phyloP scores from a whole-genome alignment of 2,329 filamentous ascomycete species.

The Trichophyton equinum region DNA sequence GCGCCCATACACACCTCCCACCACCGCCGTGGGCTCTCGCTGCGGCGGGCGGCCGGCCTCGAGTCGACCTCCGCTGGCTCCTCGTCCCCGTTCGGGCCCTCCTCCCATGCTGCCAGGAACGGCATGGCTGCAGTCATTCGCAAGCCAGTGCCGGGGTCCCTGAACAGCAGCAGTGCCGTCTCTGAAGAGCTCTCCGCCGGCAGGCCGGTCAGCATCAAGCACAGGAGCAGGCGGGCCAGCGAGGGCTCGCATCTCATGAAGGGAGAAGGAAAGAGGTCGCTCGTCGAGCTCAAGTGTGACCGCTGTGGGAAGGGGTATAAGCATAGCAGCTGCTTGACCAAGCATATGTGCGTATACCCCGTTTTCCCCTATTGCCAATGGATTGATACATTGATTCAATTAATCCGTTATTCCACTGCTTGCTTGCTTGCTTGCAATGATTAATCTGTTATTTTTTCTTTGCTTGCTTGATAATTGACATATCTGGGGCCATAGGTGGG shows the following conservation, averaged over 20 bases:
- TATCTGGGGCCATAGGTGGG: constrained; percentile 59
- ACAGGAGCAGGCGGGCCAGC: constrained; percentile 55
- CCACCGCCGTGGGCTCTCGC: constrained; percentile 41
- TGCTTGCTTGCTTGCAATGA: not conserved
- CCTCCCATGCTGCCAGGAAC: constrained; percentile 25
- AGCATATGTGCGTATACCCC: constrained; percentile 86
- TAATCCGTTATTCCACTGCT: constrained; percentile 9
- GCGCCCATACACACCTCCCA: constrained; percentile 43
- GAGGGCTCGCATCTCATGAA: constrained; percentile 76
- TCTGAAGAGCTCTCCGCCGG: constrained; percentile 32
- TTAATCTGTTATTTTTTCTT: not conserved
- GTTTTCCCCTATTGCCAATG: constrained; percentile 24
- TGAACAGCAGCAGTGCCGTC: constrained; percentile 30
- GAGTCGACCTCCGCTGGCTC: constrained; percentile 49
- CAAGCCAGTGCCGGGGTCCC: constrained; percentile 26
- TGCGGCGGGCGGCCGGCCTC: constrained; percentile 37
- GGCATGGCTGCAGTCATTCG: constrained; percentile 19
- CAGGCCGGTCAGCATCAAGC: constrained; percentile 38
- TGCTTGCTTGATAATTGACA: constrained; percentile 15
- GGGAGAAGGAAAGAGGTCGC: constrained; percentile 65
- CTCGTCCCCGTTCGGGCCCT: constrained; percentile 29
- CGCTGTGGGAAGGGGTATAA: constrained; percentile 99
- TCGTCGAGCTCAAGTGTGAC: constrained; percentile 83
- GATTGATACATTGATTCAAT: constrained; percentile 4
- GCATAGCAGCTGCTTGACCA: constrained; percentile 99